Evolutionary conservation across 2,329 filamentous ascomycete genomes (phyloP).

Genomic region (Fusarium sp.): DNA sequence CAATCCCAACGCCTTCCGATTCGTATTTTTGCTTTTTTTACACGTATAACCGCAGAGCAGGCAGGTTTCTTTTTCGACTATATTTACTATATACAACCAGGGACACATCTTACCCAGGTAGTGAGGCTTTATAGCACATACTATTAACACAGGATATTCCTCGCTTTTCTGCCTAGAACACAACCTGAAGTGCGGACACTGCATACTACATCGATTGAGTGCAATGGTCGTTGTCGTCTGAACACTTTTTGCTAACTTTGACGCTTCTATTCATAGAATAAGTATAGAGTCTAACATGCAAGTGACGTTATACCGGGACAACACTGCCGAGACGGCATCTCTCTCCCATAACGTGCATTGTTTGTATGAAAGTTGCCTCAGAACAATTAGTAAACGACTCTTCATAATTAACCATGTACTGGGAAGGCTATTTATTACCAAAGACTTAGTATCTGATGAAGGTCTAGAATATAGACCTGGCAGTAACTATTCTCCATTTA

Average conservation of each 20-base stretch:
- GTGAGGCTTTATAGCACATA: not conserved
- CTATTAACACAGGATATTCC: not conserved
- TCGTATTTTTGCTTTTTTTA: not conserved
- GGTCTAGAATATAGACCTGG: not conserved
- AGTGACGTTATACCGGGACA: not conserved
- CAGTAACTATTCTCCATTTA: not conserved
- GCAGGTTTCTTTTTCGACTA: not conserved
- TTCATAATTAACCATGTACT: not conserved
- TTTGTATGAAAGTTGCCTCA: not conserved
- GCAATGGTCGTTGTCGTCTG: not conserved
- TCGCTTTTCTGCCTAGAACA: not conserved
- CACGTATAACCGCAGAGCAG: not conserved
- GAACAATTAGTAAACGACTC: not conserved
- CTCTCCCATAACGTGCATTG: not conserved
- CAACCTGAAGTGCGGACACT: not conserved
- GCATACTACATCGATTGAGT: not conserved
- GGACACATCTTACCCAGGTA: no score
- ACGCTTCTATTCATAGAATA: not conserved
- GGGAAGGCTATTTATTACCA: not conserved
- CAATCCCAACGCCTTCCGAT: constrained; percentile 13
- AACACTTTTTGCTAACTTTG: not conserved
- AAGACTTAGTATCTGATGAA: not conserved
- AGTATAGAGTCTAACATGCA: not conserved
- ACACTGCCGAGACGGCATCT: not conserved
- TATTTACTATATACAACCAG: not conserved